Conservation (phyloP, 345 rosid genomes). For the Pugionium cornutum region DNA sequence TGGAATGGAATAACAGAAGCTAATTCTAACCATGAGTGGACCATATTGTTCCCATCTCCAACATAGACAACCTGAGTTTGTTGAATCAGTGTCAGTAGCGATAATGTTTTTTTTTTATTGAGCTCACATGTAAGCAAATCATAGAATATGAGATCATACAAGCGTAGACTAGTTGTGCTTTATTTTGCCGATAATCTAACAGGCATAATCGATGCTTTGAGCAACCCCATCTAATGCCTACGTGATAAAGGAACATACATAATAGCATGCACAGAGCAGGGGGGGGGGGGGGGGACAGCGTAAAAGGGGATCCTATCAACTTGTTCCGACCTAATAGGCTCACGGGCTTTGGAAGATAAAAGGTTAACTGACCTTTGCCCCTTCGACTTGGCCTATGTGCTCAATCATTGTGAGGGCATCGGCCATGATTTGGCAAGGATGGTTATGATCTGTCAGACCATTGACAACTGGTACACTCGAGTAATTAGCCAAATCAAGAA, state of each 20-base stretch:
- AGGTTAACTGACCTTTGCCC: constrained; percentile 60
- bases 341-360: no score
- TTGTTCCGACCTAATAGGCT: no score
- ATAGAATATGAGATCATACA: background rate
- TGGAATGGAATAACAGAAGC: constrained; percentile 95
- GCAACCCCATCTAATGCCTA: background rate
- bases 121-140: background rate
- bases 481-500: constrained; percentile 86
- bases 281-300: no score
- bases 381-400: constrained; percentile 78
- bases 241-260: no score
- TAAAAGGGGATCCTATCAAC: no score
- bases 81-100: background rate
- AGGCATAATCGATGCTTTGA: background rate
- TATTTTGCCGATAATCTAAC: background rate
- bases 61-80: constrained; percentile 84
- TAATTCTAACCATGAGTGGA: constrained; percentile 89
- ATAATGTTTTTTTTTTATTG: background rate
- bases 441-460: constrained; percentile 93
- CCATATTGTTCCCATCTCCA: constrained; percentile 95
- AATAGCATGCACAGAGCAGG: background rate
- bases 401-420: constrained; percentile 98
- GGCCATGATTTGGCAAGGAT: constrained; percentile 97
- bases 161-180: background rate
- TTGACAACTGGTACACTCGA: constrained; percentile 82